Percentiles rank a stretch among this genome's conserved stretches.
These are phyloP conservation scores for Monosporascus sp. DNA, from an alignment of 2,329 filamentous ascomycete species.

Conservation along the genomic window DNA sequence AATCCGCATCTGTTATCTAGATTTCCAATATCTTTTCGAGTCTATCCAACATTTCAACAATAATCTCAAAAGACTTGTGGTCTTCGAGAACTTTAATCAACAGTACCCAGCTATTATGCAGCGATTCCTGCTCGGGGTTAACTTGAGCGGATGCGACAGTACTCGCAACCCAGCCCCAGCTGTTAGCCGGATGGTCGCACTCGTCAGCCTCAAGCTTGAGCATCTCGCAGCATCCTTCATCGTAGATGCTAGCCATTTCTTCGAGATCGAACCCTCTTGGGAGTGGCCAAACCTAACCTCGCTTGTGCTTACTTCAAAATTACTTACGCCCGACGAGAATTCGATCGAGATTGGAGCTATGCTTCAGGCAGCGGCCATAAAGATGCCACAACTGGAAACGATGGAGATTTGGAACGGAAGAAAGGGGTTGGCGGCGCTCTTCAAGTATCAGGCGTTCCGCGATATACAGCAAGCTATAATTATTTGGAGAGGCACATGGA, in stretches of 20 bases:
- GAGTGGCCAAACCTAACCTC: conserved; percentile 27
- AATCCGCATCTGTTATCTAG: background rate
- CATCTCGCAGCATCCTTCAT: conserved; percentile 26
- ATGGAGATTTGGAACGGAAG: conserved; percentile 32
- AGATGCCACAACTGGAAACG: conserved; percentile 27
- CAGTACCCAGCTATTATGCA: conserved; percentile 17
- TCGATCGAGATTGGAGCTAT: conserved; percentile 15
- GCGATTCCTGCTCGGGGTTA: conserved; percentile 1
- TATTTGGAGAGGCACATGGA: conserved; percentile 25
- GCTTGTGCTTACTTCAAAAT: conserved; percentile 26
- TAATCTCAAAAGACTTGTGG: conserved; percentile 8
- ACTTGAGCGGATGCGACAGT: conserved; percentile 12
- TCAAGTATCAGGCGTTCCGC: conserved; percentile 19
- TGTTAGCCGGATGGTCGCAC: conserved; percentile 17
- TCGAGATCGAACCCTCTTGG: conserved; percentile 18
- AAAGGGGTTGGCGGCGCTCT: conserved; percentile 26
- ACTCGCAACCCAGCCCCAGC: conserved; percentile 12
- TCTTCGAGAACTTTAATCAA: conserved; percentile 30
- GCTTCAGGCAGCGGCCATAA: conserved; percentile 22
- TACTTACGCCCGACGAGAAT: conserved; percentile 18
- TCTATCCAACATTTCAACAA: background rate
- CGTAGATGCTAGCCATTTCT: conserved; percentile 26
- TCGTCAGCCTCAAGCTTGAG: conserved; percentile 23
- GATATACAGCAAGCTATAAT: conserved; percentile 13
- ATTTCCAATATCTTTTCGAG: conserved; percentile 3